A percentile compares a stretch with the other conserved stretches of the same genome.
Conservation (phyloP, 2,329 filamentous ascomycete species). For the Gliomastix tumulicola region DNA sequence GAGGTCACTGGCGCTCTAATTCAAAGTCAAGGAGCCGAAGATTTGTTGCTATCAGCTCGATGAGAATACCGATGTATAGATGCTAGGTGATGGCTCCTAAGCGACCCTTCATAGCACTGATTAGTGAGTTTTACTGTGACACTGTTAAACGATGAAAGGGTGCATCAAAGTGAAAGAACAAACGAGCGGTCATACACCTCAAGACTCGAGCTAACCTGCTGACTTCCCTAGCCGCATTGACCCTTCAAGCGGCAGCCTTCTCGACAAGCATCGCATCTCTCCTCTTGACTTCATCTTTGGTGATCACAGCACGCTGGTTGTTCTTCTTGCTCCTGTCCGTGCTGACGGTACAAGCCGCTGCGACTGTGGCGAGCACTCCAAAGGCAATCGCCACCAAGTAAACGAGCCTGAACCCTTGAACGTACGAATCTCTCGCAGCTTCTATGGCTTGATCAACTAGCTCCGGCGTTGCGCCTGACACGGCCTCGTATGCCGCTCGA, state of each 20-base stretch:
- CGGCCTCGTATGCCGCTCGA: conserved; percentile 19
- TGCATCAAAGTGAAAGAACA: too few species aligned
- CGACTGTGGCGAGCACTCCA: conserved; percentile 18
- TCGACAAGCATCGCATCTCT: conserved; percentile 6
- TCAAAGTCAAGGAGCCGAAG: too few species aligned
- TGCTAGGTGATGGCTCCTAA: too few species aligned
- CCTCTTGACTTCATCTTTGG: conserved; percentile 14
- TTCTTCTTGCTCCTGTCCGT: conserved; percentile 22
- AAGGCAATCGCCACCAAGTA: conserved; percentile 26
- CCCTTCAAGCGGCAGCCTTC: conserved; percentile 5
- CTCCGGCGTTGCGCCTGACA: conserved; percentile 16
- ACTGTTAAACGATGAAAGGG: too few species aligned
- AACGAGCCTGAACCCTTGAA: conserved; percentile 22
- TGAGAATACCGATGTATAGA: too few species aligned
- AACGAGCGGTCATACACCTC: too few species aligned
- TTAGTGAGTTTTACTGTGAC: too few species aligned
- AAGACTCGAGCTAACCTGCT: too few species aligned
- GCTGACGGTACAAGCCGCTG: conserved; percentile 19
- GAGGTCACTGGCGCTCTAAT: too few species aligned
- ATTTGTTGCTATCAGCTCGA: too few species aligned
- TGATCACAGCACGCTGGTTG: conserved; percentile 13
- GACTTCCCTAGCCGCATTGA: too few species aligned
- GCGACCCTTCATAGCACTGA: too few species aligned
- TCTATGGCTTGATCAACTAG: conserved; percentile 14
- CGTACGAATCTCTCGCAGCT: conserved; percentile 22